A percentile compares a stretch with the other conserved stretches of the same genome.
phyloP scores from a whole-genome alignment of 106 monocot species.

The Acorus calamus region DNA sequence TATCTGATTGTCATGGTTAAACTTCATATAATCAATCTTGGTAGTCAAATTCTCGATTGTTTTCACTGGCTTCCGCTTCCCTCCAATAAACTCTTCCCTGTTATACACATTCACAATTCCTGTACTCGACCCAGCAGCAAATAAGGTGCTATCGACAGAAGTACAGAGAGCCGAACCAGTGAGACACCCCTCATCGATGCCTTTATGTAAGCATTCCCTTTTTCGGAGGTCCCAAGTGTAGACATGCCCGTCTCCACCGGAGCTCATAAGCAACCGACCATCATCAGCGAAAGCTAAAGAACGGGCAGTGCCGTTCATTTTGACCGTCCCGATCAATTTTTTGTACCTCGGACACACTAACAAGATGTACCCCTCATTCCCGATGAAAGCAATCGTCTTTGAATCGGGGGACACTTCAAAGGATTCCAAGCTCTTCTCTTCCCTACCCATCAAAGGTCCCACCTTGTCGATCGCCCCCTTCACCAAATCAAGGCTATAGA shows the following conservation, averaged over 20 bases:
- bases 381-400: constrained; percentile 71
- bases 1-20: constrained; percentile 76
- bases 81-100: constrained; percentile 68
- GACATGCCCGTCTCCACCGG: constrained; percentile 82
- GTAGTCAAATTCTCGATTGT: constrained; percentile 77
- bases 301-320: constrained; percentile 80
- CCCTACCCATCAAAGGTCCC: constrained; percentile 64
- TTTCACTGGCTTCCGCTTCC: constrained; percentile 74
- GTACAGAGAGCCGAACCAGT: constrained; percentile 46
- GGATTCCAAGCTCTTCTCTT: constrained; percentile 73
- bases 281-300: constrained; percentile 64
- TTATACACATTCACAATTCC: constrained; percentile 78
- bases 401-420: constrained; percentile 92
- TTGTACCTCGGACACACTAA: constrained; percentile 73
- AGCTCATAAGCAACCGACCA: constrained; percentile 53
- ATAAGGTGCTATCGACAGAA: constrained; percentile 50
- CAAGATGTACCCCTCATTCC: constrained; percentile 79
- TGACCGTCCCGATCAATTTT: constrained; percentile 74
- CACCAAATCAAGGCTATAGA: constrained; percentile 75
- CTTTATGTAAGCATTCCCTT: constrained; percentile 71
- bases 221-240: constrained; percentile 90
- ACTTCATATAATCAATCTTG: constrained; percentile 47
- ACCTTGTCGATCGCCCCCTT: constrained; percentile 60
- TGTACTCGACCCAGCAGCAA: constrained; percentile 74
- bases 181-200: constrained; percentile 65